Base-by-base conservation (phyloP, 2,329 filamentous ascomycete genomes). In the Hawksworthiomyces lignivorus region DNA sequence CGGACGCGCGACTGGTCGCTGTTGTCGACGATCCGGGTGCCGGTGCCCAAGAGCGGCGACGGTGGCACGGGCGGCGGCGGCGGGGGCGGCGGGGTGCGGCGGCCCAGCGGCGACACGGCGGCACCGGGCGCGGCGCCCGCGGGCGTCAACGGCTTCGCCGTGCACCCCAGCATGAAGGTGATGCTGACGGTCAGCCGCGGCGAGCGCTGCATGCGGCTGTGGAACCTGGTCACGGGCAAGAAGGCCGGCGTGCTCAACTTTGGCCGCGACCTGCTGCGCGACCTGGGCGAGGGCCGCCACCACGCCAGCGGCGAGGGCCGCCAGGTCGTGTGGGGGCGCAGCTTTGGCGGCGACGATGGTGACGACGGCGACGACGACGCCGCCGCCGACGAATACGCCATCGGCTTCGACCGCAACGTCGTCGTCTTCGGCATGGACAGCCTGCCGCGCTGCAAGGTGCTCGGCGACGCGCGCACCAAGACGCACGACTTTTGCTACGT, bases 201-300 rank as follows among this genome's bases (percentile, higher is more conserved):
- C 50, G 92, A 98, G 67, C 81, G 80, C 50, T 87, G 82, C 56
- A 94, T 98, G 85, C 72, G 92, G 50, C 63, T 97, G 50, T 98
- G 92, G 92, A 97, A 98, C 57, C 62, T 98, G 49, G 88, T 97
- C 50, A 97, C 90, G 3, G 92, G 89, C 14, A 94, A 90, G 67
- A 96, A 95, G 67, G 89, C 89, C 1, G 87, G 89, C 22, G 89
- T 95, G 39, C 67, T 98, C 52, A 92, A 86, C 58, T 97, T 97
- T 60, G 76, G 75, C 50, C 73, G 76, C 44, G 76, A 82, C 1
- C 72, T 92, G 54, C 68, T 97, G 39, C 70, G 76, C 33, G 79
- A 84, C 52, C 76, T 84, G 10, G 87, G 86, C 34, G 87, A 95
- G 65, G 45, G 39, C 24, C 76, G 80, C 32, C 80, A 78, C 59